Percentiles rank a stretch among this genome's conserved stretches.
Evolutionary conservation across 306 rosid genomes (phyloP).

Genomic region (Adenanthera pavonina): DNA sequence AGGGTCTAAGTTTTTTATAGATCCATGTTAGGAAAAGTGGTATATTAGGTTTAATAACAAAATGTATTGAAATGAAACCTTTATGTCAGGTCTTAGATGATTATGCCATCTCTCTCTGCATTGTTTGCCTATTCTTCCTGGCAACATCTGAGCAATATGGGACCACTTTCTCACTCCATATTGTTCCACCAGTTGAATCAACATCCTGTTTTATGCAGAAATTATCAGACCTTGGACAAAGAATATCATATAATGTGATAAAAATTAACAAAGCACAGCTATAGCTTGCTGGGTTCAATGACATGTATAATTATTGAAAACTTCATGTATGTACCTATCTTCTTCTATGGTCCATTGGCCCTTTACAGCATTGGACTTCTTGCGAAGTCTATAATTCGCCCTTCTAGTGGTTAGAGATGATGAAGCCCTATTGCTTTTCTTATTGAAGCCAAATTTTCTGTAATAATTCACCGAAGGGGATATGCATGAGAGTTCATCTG

Average conservation of each 20-base stretch:
- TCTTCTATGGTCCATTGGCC: slow-evolving; percentile 94
- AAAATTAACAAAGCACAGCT: not conserved
- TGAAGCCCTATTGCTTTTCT: slow-evolving; percentile 41
- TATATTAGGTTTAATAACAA: not conserved
- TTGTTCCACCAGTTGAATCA: slow-evolving; percentile 78
- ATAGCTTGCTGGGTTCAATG: not conserved
- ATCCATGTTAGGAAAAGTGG: not conserved
- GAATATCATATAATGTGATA: slow-evolving; percentile 9
- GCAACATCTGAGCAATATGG: slow-evolving; percentile 82
- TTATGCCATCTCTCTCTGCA: slow-evolving; percentile 99
- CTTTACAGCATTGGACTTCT: slow-evolving; percentile 68
- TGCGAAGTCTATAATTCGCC: slow-evolving; percentile 52
- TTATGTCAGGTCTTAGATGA: slow-evolving; percentile 92
- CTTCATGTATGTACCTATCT: slow-evolving; percentile 64
- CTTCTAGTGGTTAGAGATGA: slow-evolving; percentile 45
- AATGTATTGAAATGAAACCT: slow-evolving; percentile 53
- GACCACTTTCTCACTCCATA: slow-evolving; percentile 96
- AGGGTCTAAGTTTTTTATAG: not conserved
- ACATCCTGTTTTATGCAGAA: slow-evolving; percentile 53
- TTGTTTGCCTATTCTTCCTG: slow-evolving; percentile 94
- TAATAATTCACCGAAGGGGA: slow-evolving; percentile 49
- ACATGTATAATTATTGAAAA: not conserved
- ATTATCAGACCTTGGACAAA: not conserved
- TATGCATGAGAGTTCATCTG: slow-evolving; percentile 70
- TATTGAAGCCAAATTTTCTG: slow-evolving; percentile 48